Conservation (phyloP, 192 early-diverging fungal species). For the Umbelopsis ramanniana region DNA sequence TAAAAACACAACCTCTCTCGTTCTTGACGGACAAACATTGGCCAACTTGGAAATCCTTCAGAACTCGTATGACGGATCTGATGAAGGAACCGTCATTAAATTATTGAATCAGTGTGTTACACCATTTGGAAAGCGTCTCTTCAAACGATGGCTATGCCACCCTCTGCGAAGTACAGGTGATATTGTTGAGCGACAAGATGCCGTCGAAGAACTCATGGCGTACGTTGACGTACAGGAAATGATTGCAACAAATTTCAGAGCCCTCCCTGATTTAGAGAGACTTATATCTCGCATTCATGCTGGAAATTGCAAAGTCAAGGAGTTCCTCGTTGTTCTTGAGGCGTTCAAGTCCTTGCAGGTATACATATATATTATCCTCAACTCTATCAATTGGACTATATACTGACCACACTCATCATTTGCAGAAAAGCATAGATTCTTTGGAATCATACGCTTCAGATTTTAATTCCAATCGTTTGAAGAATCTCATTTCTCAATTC, state of each 20-base stretch:
- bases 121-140: conserved; percentile 86
- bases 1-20: conserved; percentile 69
- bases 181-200: conserved; percentile 88
- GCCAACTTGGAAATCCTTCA: conserved; percentile 92
- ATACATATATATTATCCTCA: conserved; percentile 28
- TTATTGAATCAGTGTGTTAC: conserved; percentile 85
- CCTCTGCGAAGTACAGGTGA: conserved; percentile 69
- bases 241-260: conserved; percentile 47
- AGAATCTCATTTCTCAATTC: conserved; percentile 47
- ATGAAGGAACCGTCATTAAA: conserved; percentile 82
- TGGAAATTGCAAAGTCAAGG: conserved; percentile 80
- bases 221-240: conserved; percentile 52
- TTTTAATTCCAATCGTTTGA: conserved; percentile 64
- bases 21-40: conserved; percentile 93
- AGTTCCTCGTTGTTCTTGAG: conserved; percentile 75
- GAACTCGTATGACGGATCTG: conserved; percentile 74
- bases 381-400: not conserved
- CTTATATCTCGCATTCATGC: conserved; percentile 90
- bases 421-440: conserved; percentile 41
- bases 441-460: conserved; percentile 39
- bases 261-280: conserved; percentile 89
- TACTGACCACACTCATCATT: not conserved
- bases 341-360: conserved; percentile 59
- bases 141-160: conserved; percentile 88
- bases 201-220: conserved; percentile 79